Base-by-base conservation (phyloP, 2,329 filamentous ascomycete genomes). In the Colletotrichum sublineola region DNA sequence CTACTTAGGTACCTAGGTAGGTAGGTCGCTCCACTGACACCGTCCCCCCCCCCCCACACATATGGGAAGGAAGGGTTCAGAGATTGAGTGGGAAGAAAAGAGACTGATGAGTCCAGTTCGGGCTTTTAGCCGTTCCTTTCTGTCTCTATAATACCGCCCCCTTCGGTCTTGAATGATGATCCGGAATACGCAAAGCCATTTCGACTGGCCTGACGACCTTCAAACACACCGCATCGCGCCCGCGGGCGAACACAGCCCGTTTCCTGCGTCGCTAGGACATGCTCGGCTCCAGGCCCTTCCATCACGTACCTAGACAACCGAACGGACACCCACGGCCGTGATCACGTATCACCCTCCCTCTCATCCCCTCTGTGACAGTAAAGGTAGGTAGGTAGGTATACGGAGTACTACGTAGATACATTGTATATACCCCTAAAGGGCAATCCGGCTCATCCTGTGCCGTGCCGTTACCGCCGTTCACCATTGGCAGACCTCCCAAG, bases 181-280 rank as follows among this genome's bases (percentile, higher is more conserved):
- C 18, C 44, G 18, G 44, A 46, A 61, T 46, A 20, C 42, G 12
- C 42, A 62, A 62, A 38, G 12, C 58, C 42, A 24, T 31, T 24
- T 36, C 42, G n/a, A 48, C 58, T 33, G 18, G 7, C 29, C 15
- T 14, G 29, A 38, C 42, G 42, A 48, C 42, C 20, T 46, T n/a
- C 29, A 42, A 20, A 15, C 38, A 24, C 38, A 44, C 42, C 15
- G 42, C 42, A 44, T 7, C 42, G 18, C 42, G 42, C 42, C 42
- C 42, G 56, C 29, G 31, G 40, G 20, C 40, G 40, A 61, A 31
- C 36, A 31, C 56, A 24, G 4, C 33, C 48, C 57, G 50, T 71
- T 68, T 67, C 48, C 62, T 8, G 20, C 44, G 65, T 71, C 46
- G 68, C 65, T 46, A 46, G 52, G 65, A 63, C 52, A 63, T 55